phyloP scores from a whole-genome alignment of 495 filamentous ascomycete genomes.

The Aspergillus incahuasiensis region DNA sequence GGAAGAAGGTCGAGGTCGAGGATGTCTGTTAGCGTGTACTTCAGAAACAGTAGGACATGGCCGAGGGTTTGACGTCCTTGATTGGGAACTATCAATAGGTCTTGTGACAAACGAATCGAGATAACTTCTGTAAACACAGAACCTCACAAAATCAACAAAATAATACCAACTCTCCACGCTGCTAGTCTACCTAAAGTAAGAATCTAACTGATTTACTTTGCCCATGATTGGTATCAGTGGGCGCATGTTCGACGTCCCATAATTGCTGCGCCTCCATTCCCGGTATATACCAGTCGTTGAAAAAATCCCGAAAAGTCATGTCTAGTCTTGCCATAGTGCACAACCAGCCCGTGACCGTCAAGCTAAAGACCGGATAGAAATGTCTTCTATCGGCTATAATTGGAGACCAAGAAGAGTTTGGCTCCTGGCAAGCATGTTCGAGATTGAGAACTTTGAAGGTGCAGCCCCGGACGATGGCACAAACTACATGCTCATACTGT shows the following conservation, averaged over 20 bases:
- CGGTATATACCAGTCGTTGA: neutral
- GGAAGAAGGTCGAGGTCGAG: slow-evolving; percentile 47
- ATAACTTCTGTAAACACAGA: too few relatives aligned
- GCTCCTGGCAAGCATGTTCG: neutral
- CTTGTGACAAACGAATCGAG: neutral
- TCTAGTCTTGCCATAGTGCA: neutral
- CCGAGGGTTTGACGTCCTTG: too few relatives aligned
- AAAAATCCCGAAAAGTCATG: neutral
- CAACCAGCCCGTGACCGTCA: neutral
- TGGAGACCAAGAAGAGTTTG: neutral
- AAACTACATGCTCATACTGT: neutral
- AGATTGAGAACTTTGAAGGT: neutral
- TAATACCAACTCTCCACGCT: too few relatives aligned
- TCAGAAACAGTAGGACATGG: too few relatives aligned
- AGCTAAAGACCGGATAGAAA: neutral
- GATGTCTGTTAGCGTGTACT: slow-evolving; percentile 49
- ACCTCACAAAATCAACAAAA: too few relatives aligned
- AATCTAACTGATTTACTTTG: too few relatives aligned
- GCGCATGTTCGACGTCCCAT: too few relatives aligned
- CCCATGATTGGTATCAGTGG: too few relatives aligned
- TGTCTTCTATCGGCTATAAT: neutral
- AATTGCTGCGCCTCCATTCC: neutral
- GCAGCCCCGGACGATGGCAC: neutral
- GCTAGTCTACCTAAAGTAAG: too few relatives aligned
- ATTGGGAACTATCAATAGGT: neutral